phyloP scores from a whole-genome alignment of 345 rosid genomes.

The Moricandia moricandioides region DNA sequence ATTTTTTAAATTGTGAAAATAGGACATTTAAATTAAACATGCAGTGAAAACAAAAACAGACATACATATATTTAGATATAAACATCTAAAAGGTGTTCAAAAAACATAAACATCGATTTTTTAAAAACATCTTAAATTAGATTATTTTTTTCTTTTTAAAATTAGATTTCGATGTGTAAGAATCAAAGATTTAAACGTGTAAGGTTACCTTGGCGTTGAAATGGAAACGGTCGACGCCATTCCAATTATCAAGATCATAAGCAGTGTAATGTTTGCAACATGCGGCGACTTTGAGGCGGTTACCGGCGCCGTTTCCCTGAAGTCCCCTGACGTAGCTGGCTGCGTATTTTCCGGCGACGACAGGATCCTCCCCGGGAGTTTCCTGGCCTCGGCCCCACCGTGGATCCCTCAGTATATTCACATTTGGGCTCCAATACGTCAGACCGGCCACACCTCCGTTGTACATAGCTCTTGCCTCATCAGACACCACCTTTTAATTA shows the following conservation, averaged over 20 bases:
- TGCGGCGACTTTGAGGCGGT: constrained; percentile 84
- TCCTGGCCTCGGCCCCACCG: constrained; percentile 93
- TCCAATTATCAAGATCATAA: constrained; percentile 95
- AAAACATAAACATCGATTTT: too few species aligned
- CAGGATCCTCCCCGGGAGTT: constrained; percentile 93
- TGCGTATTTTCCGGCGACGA: constrained; percentile 67
- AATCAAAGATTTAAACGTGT: background rate
- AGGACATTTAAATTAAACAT: background rate
- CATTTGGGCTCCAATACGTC: constrained; percentile 82
- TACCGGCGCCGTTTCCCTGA: constrained; percentile 53
- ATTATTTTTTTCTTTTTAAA: too few species aligned
- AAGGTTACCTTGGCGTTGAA: constrained; percentile 72
- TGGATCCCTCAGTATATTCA: constrained; percentile 79
- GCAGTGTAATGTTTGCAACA: constrained; percentile 98
- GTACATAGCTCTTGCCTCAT: constrained; percentile 81
- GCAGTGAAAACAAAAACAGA: background rate
- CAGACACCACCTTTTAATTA: constrained; percentile 58
- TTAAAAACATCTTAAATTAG: too few species aligned
- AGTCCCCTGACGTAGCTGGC: constrained; percentile 77
- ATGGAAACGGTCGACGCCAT: constrained; percentile 78
- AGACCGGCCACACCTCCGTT: constrained; percentile 69
- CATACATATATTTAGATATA: background rate
- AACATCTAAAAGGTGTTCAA: too few species aligned
- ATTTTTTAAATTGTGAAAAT: background rate
- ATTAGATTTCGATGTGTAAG: background rate